Evolutionary conservation across 208 protist genomes (phyloP).

Genomic region (Trypanosomatidae sp.): DNA sequence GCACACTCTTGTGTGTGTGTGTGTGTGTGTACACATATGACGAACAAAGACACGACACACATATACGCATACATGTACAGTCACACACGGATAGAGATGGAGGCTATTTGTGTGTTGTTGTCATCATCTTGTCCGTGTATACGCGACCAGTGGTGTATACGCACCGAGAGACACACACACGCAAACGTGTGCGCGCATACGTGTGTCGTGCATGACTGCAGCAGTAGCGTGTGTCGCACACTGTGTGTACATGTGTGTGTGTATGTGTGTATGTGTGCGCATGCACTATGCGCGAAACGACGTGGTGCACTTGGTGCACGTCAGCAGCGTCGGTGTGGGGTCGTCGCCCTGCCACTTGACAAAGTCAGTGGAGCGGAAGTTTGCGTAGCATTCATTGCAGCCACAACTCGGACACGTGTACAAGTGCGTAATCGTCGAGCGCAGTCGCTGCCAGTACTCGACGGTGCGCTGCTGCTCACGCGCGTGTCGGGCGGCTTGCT

Average conservation of each 20-base stretch:
- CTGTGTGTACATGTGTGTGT: neutral
- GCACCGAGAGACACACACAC: too few species aligned
- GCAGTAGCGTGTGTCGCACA: neutral
- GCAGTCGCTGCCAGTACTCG: constrained; percentile 21
- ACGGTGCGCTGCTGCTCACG: constrained; percentile 33
- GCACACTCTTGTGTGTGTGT: too few species aligned
- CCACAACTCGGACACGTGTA: constrained; percentile 40
- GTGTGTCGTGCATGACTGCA: neutral
- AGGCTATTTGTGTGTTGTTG: neutral
- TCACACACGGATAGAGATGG: neutral
- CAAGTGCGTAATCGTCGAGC: constrained; percentile 18
- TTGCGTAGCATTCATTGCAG: constrained; percentile 25
- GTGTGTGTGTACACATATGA: neutral
- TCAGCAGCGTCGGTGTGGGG: constrained; percentile 32
- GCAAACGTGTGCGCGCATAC: neutral
- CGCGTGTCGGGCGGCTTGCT: constrained; percentile 14
- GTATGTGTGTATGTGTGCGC: neutral
- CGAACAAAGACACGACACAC: neutral
- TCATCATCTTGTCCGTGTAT: neutral
- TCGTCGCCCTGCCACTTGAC: constrained; percentile 65
- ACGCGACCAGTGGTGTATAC: neutral
- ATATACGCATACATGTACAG: neutral
- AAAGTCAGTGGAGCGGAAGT: constrained; percentile 35
- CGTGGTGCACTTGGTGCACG: constrained; percentile 22
- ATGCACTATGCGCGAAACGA: constrained; percentile 13